These are phyloP conservation scores for Gypsophila paniculata DNA, from an alignment of 179 eudicot genomes.

Conservation along the genomic window DNA sequence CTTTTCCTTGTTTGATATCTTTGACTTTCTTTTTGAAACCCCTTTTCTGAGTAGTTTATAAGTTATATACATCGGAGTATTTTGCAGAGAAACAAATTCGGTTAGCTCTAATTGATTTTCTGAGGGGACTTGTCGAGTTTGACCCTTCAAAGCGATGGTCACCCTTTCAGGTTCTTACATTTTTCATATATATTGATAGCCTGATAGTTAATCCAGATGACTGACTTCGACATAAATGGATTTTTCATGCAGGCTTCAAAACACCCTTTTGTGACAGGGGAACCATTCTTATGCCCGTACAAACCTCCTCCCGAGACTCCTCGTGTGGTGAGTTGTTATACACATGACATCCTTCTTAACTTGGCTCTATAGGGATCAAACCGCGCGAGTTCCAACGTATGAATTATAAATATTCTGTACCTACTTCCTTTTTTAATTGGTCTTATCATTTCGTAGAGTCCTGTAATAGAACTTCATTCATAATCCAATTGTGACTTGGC, in stretches of 20 bases:
- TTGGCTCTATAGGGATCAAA: not conserved
- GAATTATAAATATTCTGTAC: not conserved
- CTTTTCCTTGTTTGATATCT: slow-evolving; percentile 17
- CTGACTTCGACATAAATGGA: not conserved
- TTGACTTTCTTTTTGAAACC: slow-evolving; percentile 3
- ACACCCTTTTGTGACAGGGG: slow-evolving; percentile 97
- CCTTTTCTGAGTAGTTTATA: not conserved
- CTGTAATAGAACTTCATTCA: not conserved
- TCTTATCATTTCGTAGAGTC: not conserved
- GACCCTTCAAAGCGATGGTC: slow-evolving; percentile 98
- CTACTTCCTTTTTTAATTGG: not conserved
- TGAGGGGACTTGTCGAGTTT: slow-evolving; percentile 94
- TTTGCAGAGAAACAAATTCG: slow-evolving; percentile 71
- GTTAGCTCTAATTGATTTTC: slow-evolving; percentile 77
- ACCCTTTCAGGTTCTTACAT: slow-evolving; percentile 66
- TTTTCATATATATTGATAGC: not conserved
- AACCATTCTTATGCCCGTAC: slow-evolving; percentile 80
- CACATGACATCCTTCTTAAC: slow-evolving; percentile 5
- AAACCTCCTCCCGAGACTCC: slow-evolving; percentile 80
- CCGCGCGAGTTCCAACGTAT: not conserved
- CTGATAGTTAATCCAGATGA: slow-evolving; percentile 3
- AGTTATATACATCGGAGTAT: not conserved
- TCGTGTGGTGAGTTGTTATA: slow-evolving; percentile 60
- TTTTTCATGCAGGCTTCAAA: slow-evolving; percentile 69
- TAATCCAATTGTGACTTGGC: slow-evolving; percentile 2